Evolutionary conservation across 208 protist genomes (phyloP), one percentile per base, ranked within the genome.

Genomic region (Kentomonas sorsogonicus): DNA sequence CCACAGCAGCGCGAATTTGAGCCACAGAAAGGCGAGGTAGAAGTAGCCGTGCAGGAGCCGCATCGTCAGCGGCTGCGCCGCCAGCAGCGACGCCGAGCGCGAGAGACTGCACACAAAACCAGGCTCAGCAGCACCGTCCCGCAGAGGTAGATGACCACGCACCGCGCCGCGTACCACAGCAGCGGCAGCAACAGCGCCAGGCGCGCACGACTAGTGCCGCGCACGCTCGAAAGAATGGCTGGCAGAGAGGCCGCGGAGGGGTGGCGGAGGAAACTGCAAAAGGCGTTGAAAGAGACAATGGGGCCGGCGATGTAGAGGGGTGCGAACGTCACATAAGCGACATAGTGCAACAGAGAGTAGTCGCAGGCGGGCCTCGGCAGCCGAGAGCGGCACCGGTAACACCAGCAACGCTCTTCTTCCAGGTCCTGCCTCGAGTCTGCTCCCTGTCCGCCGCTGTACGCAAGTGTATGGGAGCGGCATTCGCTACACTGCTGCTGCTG

Each of bases 1-100:
- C 91, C 91, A 97, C 44, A 97, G 79, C 22, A 87, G 62, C 13
- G 76, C 69, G 61, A 97, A 96, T 67, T 97, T 97, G 7, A 91
- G 20, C 70, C 87, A 97, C 65, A 96, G 69, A 57, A 91, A 95
- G 25, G 62, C 72, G 3, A 96, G 51, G 1, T 60, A 81, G 38
- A 69, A 64, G 26, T 70, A 82, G 7, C 74, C 75, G 30, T 93
- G 57, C 38, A 86, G 79, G 11, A 91, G 68, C 52, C 94, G 95
- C 59, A 89, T 66, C 50, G 86, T 82, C 31, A 81, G 66, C 27
- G 74, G 83, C 57, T 95, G 94, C 60, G 89, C 83, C 0, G 87
- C 16, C 55, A 82, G 89, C 44, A 94, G 62, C 51, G 79, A 84
- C 16, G 62, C 64, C 13, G 89, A 31, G 0, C 53, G 20, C 34